Conservation (phyloP, 495 filamentous ascomycete genomes). For the Echria macrotheca region DNA sequence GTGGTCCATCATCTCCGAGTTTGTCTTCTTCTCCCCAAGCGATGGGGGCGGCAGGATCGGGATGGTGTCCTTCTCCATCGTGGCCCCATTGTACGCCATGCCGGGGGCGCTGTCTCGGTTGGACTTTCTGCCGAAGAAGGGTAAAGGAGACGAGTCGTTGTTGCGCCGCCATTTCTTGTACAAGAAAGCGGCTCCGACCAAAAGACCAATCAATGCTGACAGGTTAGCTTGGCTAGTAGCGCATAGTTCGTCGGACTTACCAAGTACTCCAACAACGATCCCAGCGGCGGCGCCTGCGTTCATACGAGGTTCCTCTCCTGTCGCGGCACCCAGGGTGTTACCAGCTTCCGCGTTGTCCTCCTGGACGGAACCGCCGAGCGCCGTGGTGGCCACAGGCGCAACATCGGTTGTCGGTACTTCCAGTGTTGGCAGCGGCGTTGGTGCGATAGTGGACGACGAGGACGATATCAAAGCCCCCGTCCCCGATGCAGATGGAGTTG, state of each 20-base stretch:
- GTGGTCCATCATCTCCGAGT: slow-evolving; percentile 24
- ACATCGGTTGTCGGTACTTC: not conserved
- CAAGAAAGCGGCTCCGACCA: slow-evolving; percentile 12
- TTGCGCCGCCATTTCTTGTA: slow-evolving; percentile 16
- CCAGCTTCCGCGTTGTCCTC: not conserved
- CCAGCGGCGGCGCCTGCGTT: slow-evolving; percentile 13
- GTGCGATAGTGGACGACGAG: not conserved
- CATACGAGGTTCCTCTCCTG: not conserved
- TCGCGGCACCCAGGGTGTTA: not conserved
- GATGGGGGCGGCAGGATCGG: not conserved
- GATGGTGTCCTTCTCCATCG: not conserved
- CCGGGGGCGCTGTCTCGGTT: not conserved
- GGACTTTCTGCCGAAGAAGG: slow-evolving; percentile 4
- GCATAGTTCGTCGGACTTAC: slow-evolving; percentile 2
- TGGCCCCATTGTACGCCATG: not conserved
- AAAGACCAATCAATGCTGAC: slow-evolving; percentile 13
- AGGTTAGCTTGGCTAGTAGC: slow-evolving; percentile 1
- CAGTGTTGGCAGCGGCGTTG: not conserved
- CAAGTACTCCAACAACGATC: slow-evolving; percentile 17
- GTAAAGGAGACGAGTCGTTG: slow-evolving; percentile 12
- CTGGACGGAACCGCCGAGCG: not conserved
- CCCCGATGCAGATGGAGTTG: not conserved
- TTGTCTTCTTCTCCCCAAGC: slow-evolving; percentile 16
- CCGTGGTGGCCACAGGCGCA: not conserved
- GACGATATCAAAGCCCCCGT: not conserved